Base-by-base conservation (phyloP, 2,329 filamentous ascomycete species). In the Dactylellina sp. region DNA sequence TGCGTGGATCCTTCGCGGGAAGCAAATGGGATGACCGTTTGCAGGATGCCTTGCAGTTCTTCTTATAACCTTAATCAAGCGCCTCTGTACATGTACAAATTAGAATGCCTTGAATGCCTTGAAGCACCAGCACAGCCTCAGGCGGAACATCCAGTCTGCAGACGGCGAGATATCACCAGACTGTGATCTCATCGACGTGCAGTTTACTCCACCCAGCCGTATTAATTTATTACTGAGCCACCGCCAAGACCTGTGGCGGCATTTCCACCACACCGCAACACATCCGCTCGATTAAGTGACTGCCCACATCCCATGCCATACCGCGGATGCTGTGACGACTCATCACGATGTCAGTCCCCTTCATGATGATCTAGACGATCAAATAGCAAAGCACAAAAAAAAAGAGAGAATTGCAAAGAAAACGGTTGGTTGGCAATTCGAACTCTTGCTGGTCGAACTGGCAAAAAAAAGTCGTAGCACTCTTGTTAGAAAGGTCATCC, bases 401-500 rank as follows among this genome's bases (percentile, higher is more conserved):
- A 56, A 56, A 56, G 11, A 42, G 24, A 56, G 24, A 14, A 50
- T 2, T 20, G n/a, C n/a, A n/a, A 50, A 56, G 40, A 40, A 7
- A 40, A 39, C 16, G 35, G 20, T 7, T 12, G 16, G 12, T 4
- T 20, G 20, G 20, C 7, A 22, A 46, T 20, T 46, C 42, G 42
- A 46, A 20, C 42, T 22, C 5, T 4, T 16, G 16, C 42, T 46
- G 16, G 11, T 7, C 39, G 16, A 42, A 42, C 4, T 9, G 4
- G n/a, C 42, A 52, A 62, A 50, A 62, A 50, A 42, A 52, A 52
- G 12, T 7, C 12, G 12, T 18, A 7, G 20, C 32, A 14, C 63
- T 53, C 24, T 22, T 7, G 14, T 9, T n/a, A 12, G 12, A 14
- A 28, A 24, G 39, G 53, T 66, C 63, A 66, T 59, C 63, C 53